phyloP scores from a whole-genome alignment of 73 alveolate genomes.

The Paramecium caudatum region DNA sequence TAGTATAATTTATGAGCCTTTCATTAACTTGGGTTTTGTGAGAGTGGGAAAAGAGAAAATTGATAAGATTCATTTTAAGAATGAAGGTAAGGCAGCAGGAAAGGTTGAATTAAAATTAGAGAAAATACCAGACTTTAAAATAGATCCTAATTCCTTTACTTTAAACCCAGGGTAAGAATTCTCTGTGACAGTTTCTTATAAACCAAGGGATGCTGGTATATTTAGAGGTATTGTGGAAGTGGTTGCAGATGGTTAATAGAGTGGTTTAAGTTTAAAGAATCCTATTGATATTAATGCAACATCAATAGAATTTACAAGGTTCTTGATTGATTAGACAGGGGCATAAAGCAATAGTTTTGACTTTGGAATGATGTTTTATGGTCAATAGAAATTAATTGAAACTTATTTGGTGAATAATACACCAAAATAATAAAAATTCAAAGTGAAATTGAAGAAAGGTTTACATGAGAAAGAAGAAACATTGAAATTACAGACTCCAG shows the following conservation, averaged over 20 bases:
- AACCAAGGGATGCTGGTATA: conserved; percentile 96
- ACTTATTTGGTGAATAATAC: conserved; percentile 98
- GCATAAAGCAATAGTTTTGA: conserved; percentile 92
- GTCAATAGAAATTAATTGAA: conserved; percentile 92
- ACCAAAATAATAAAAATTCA: conserved; percentile 91
- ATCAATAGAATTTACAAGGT: conserved; percentile 89
- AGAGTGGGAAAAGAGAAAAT: conserved; percentile 91
- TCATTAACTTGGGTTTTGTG: conserved; percentile 95
- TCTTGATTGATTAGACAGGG: conserved; percentile 86
- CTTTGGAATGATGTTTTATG: conserved; percentile 98
- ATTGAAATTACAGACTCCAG: conserved; percentile 91
- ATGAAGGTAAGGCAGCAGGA: conserved; percentile 97
- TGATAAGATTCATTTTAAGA: conserved; percentile 92
- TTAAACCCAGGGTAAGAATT: conserved; percentile 91
- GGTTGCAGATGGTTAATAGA: conserved; percentile 91
- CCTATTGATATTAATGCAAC: conserved; percentile 98
- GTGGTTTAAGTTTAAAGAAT: conserved; percentile 80
- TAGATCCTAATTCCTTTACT: conserved; percentile 92
- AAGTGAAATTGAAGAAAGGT: conserved; percentile 92
- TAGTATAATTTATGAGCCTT: conserved; percentile 96
- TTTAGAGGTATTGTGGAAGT: conserved; percentile 96
- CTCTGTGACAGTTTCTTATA: conserved; percentile 86
- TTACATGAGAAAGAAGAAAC: conserved; percentile 88
- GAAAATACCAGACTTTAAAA: conserved; percentile 85
- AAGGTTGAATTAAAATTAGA: conserved; percentile 90